Conservation (phyloP, 805 yeast genomes). For the Candida krabiensis region DNA sequence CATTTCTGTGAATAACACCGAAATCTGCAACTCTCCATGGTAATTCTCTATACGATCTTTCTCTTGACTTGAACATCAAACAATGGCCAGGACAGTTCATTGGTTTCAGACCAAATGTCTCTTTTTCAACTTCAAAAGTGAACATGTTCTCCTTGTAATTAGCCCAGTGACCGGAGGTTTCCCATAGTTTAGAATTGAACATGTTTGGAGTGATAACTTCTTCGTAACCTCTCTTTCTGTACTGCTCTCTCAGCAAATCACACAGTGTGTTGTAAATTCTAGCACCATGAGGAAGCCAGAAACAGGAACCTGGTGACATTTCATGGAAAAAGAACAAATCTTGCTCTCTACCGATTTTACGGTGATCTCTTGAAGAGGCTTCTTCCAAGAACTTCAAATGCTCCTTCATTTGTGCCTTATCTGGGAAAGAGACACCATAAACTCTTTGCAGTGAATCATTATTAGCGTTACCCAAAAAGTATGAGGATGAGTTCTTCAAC, state of each 20-base stretch:
- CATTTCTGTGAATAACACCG: conserved; percentile 96
- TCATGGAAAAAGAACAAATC: conserved; percentile 95
- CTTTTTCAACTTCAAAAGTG: conserved; percentile 95
- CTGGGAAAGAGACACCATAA: conserved; percentile 98
- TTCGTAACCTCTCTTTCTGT: conserved; percentile 91
- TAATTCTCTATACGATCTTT: conserved; percentile 92
- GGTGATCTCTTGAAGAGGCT: conserved; percentile 94
- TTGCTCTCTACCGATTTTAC: conserved; percentile 95
- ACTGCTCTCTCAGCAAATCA: conserved; percentile 78
- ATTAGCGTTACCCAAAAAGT: conserved; percentile 88
- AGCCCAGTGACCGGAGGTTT: conserved; percentile 98
- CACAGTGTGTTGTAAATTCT: conserved; percentile 90
- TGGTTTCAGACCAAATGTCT: conserved; percentile 90
- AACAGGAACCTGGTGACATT: conserved; percentile 96
- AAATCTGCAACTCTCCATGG: conserved; percentile 99
- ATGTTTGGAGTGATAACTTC: conserved; percentile 99
- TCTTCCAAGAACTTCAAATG: conserved; percentile 93
- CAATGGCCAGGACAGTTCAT: conserved; percentile 95
- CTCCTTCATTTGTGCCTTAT: conserved; percentile 92
- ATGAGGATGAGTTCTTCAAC: conserved; percentile 92
- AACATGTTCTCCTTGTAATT: conserved; percentile 98
- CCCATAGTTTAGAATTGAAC: conserved; percentile 98
- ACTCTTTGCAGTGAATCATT: conserved; percentile 97
- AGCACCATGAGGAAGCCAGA: conserved; percentile 99
- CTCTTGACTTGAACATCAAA: conserved; percentile 85